Conservation (phyloP, 2,329 filamentous ascomycete genomes). For the Aspergillus sp. region DNA sequence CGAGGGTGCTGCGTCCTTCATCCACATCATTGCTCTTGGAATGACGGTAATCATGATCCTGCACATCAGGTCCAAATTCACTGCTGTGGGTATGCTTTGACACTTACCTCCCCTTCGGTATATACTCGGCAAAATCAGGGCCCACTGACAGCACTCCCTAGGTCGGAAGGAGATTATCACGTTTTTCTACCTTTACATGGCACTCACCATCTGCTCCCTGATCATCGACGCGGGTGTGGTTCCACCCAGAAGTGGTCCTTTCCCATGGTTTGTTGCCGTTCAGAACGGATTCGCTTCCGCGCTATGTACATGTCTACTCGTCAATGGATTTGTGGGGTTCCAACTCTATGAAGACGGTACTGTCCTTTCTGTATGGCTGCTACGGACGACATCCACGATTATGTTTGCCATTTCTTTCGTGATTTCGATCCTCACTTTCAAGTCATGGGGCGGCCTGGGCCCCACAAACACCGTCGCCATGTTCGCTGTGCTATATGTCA, state of each 20-base stretch:
- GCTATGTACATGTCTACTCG: slow-evolving; percentile 81
- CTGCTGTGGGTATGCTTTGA: slow-evolving; percentile 75
- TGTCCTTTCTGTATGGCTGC: slow-evolving; percentile 86
- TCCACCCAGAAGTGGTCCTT: slow-evolving; percentile 74
- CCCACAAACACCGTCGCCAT: slow-evolving; percentile 85
- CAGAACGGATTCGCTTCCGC: slow-evolving; percentile 85
- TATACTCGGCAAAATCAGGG: background rate
- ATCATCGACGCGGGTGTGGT: slow-evolving; percentile 91
- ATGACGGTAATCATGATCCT: slow-evolving; percentile 99
- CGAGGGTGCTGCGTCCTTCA: slow-evolving; percentile 83
- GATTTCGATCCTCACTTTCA: slow-evolving; percentile 88
- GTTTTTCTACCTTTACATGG: slow-evolving; percentile 97
- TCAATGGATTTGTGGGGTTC: slow-evolving; percentile 98
- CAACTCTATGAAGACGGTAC: slow-evolving; percentile 98
- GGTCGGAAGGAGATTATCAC: slow-evolving; percentile 72
- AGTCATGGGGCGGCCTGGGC: slow-evolving; percentile 80
- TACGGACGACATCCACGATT: slow-evolving; percentile 72
- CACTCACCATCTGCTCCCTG: slow-evolving; percentile 83
- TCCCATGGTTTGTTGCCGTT: slow-evolving; percentile 86
- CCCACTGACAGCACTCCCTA: slow-evolving; percentile 26
- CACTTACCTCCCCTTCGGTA: background rate
- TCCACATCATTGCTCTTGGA: slow-evolving; percentile 83
- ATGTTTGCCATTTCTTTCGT: slow-evolving; percentile 88
- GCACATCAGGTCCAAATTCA: slow-evolving; percentile 96
- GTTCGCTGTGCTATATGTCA: slow-evolving; percentile 86